These are phyloP conservation scores for Pythium myriotylum DNA, from an alignment of 352 stramenopile species.

Conservation along the genomic window DNA sequence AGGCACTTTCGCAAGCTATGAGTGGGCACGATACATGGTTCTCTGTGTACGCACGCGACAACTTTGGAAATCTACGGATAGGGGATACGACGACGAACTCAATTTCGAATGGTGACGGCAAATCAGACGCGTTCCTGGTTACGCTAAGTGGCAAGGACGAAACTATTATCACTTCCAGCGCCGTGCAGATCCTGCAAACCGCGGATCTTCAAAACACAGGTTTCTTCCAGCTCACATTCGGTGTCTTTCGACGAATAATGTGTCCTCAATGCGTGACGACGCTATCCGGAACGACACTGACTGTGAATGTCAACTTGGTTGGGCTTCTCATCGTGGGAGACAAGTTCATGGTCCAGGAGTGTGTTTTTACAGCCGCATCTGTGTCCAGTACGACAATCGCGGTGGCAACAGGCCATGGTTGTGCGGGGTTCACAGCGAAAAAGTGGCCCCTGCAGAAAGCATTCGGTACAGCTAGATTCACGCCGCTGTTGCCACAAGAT, in stretches of 20 bases:
- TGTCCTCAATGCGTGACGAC: slow-evolving; percentile 61
- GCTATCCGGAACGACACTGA: slow-evolving; percentile 54
- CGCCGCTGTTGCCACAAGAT: slow-evolving; percentile 60
- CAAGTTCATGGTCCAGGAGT: slow-evolving; percentile 75
- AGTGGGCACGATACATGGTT: slow-evolving; percentile 90
- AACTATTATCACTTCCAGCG: slow-evolving; percentile 84
- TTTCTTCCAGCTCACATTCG: slow-evolving; percentile 78
- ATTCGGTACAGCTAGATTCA: slow-evolving; percentile 36
- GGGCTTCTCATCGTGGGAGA: slow-evolving; percentile 50
- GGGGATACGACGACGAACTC: slow-evolving; percentile 74
- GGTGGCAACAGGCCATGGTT: slow-evolving; percentile 62
- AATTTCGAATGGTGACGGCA: slow-evolving; percentile 73
- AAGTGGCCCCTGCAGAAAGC: slow-evolving; percentile 48
- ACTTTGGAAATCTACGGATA: slow-evolving; percentile 92
- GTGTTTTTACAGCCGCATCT: slow-evolving; percentile 59
- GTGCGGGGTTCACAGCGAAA: slow-evolving; percentile 44
- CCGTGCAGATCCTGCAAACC: slow-evolving; percentile 74
- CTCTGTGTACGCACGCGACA: slow-evolving; percentile 86
- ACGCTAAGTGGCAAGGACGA: slow-evolving; percentile 72
- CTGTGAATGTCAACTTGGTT: slow-evolving; percentile 61
- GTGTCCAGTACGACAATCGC: slow-evolving; percentile 52
- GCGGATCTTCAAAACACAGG: slow-evolving; percentile 31
- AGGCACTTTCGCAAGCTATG: slow-evolving; percentile 73
- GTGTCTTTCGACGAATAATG: slow-evolving; percentile 51
- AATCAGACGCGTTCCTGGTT: slow-evolving; percentile 92